These are phyloP conservation scores for Magnaporthales sp. DNA, from an alignment of 2,329 filamentous ascomycete genomes.

Conservation along the genomic window DNA sequence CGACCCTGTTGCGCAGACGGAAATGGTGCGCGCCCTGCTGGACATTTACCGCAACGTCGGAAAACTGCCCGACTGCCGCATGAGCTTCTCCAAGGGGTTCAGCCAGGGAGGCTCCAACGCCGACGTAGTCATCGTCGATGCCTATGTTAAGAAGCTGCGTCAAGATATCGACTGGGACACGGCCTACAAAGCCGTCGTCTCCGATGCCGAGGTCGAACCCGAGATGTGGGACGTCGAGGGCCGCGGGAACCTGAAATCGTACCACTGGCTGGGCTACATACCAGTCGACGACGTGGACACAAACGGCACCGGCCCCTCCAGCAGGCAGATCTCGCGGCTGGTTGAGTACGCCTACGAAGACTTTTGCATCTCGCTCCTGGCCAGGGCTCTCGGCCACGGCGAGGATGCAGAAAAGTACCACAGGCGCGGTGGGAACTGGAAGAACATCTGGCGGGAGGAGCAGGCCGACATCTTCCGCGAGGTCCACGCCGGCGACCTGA, in stretches of 20 bases:
- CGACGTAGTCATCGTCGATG: conserved; percentile 59
- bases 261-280: conserved; percentile 65
- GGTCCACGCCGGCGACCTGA: conserved; percentile 32
- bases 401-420: conserved; percentile 52
- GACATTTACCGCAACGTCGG: conserved; percentile 64
- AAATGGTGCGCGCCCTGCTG: conserved; percentile 64
- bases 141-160: conserved; percentile 56
- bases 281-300: conserved; percentile 60
- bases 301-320: conserved; percentile 59
- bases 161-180: conserved; percentile 55
- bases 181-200: conserved; percentile 62
- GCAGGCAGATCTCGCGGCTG: conserved; percentile 61
- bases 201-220: conserved; percentile 65
- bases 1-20: conserved; percentile 53
- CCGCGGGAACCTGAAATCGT: conserved; percentile 60
- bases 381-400: conserved; percentile 43
- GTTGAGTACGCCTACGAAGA: conserved; percentile 75
- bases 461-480: conserved; percentile 37
- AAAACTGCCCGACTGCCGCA: conserved; percentile 66
- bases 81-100: conserved; percentile 66
- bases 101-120: conserved; percentile 71
- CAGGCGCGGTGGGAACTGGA: conserved; percentile 54
- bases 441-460: conserved; percentile 53
- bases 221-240: conserved; percentile 62
- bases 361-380: conserved; percentile 58